phyloP scores from a whole-genome alignment of 768 basidiomycete genomes.

The Pisolithus sp. region DNA sequence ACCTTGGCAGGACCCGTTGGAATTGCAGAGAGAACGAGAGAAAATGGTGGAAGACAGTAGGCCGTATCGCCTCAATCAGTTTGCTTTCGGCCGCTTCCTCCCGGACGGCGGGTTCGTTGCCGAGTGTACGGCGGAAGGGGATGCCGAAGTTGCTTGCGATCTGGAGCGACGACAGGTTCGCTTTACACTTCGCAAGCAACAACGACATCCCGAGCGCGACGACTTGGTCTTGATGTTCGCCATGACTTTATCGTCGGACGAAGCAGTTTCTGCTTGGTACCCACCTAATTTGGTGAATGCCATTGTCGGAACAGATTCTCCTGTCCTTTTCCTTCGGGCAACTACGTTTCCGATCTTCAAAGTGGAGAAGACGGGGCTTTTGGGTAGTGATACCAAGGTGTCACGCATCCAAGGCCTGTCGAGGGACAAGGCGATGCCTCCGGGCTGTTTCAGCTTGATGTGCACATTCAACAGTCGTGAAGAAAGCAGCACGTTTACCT shows the following conservation, averaged over 20 bases:
- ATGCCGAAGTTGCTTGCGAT: constrained; percentile 31
- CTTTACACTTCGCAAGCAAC: constrained; percentile 25
- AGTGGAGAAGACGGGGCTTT: neutral
- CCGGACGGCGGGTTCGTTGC: constrained; percentile 29
- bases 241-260: neutral
- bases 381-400: neutral
- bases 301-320: constrained; percentile 13
- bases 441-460: constrained; percentile 22
- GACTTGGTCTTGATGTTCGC: neutral
- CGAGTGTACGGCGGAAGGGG: constrained; percentile 22
- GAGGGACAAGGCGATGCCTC: constrained; percentile 19
- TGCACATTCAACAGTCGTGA: constrained; percentile 22
- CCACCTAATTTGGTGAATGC: constrained; percentile 12
- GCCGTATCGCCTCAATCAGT: constrained; percentile 19
- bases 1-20: constrained; percentile 27
- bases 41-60: constrained; percentile 14
- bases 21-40: constrained; percentile 19
- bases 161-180: constrained; percentile 25
- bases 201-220: constrained; percentile 7
- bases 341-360: constrained; percentile 27
- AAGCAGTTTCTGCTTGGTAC: constrained; percentile 17
- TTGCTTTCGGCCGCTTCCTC: constrained; percentile 32
- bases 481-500: constrained; percentile 26
- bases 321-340: constrained; percentile 27
- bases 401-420: constrained; percentile 23